These are phyloP conservation scores for Ulota crispa DNA, from an alignment of 225 moss, liverwort and hornwort genomes.

Conservation along the genomic window DNA sequence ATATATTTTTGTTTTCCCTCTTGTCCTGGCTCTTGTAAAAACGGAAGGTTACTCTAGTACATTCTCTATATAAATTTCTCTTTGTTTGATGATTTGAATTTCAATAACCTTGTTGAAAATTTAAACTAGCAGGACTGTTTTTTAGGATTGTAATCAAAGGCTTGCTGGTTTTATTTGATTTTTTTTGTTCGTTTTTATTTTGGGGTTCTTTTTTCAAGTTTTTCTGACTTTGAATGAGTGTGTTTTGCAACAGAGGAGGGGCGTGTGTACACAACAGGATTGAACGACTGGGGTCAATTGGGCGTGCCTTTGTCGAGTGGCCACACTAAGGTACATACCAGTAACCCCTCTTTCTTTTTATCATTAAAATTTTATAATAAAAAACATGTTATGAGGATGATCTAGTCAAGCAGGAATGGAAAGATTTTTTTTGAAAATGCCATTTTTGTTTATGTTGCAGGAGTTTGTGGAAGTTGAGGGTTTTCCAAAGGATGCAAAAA, in stretches of 20 bases:
- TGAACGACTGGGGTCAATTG: conserved; percentile 87
- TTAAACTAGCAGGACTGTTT: not conserved
- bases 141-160: not conserved
- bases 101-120: not conserved
- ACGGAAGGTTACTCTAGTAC: not conserved
- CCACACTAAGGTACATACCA: conserved; percentile 44
- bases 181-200: not conserved
- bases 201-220: not conserved
- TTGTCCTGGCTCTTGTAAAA: too few relatives aligned
- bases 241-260: conserved; percentile 59
- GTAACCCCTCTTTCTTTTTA: not conserved
- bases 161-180: too few relatives aligned
- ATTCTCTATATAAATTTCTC: not conserved
- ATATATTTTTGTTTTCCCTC: too few relatives aligned
- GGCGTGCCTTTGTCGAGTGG: conserved; percentile 52
- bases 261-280: conserved; percentile 72
- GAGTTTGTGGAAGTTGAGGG: conserved; percentile 60
- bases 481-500: conserved; percentile 52
- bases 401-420: not conserved
- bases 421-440: not conserved
- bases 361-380: not conserved
- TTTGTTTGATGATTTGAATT: not conserved
- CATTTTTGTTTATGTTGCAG: conserved; percentile 10
- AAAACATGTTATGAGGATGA: not conserved
- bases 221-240: not conserved